Base-by-base conservation (phyloP, 2,329 filamentous ascomycete genomes). In the Emergomyces pasteurianus region DNA sequence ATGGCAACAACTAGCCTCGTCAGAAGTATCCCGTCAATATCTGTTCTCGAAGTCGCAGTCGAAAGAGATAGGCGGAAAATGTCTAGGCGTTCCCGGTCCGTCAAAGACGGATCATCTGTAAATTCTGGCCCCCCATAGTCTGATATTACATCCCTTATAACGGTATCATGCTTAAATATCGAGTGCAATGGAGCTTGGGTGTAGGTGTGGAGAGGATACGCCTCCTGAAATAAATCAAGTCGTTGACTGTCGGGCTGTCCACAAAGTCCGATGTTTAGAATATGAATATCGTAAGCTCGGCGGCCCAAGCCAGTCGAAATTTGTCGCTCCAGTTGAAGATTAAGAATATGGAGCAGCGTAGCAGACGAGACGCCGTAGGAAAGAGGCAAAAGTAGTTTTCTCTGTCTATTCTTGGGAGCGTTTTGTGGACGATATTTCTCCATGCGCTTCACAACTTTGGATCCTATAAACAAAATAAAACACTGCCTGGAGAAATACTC, bases 321-420 rank as follows among this genome's bases (percentile, higher is more conserved):
- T 71, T 92, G 87, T 59, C 80, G 81, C 65, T 82, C 78, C 53
- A 88, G 78, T 69, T 90, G 88, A 63, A 81, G 77, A 72, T 89
- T 83, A 59, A 97, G 78, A 26, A 95, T 80, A 67, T 92, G 83
- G 36, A 95, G 79, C 50, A 99, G 78, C 16, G 85, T 83, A 16
- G 88, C 81, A 0, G 92, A 97, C 1, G 89, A 94, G 1, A 88
- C 78, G 0, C 94, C 92, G 68, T 90, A 86, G 0, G 92, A 96
- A 1, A 96, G 77, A 6, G 91, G 90, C 23, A 96, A 77, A 21
- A 96, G 77, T 55, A 96, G 82, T 66, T 75, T 82, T 65, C 75
- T 77, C 61, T 76, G 75, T 58, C 75, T 70, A 50, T 75, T 75
- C 61, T 74, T 72, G 26, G 74, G 67, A 9, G 67, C 62, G 58